Evolutionary conservation across 768 basidiomycete species (phyloP).

Genomic region (Serendipita sp.): DNA sequence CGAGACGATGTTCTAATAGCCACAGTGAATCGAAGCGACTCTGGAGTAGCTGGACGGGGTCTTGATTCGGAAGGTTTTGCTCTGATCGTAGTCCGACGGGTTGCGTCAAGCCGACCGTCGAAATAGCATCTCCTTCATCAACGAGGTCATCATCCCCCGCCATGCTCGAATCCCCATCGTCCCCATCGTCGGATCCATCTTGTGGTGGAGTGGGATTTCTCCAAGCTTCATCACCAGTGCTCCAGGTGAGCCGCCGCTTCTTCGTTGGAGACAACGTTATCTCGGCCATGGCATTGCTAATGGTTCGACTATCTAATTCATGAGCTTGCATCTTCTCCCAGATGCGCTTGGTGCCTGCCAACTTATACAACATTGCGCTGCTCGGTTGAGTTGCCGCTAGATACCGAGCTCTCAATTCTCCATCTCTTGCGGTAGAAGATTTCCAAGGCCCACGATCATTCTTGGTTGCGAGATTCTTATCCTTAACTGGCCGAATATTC

Average conservation of each 20-base stretch:
- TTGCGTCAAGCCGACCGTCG: not conserved
- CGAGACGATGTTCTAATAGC: not conserved
- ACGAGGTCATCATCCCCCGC: not conserved
- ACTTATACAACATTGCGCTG: not conserved
- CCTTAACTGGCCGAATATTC: not conserved
- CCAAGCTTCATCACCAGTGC: not conserved
- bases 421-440: not conserved
- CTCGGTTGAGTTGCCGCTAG: slow-evolving; percentile 1
- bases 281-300: not conserved
- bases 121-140: not conserved
- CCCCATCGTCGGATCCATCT: not conserved
- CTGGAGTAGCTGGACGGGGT: not conserved
- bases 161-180: not conserved
- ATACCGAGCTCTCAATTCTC: not conserved
- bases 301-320: not conserved
- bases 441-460: not conserved
- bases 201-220: not conserved
- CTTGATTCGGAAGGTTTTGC: not conserved
- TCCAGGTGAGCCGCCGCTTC: not conserved
- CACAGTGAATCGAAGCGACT: not conserved
- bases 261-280: not conserved
- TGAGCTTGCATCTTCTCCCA: not conserved
- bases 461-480: not conserved
- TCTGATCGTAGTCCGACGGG: not conserved
- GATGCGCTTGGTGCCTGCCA: not conserved